Evolutionary conservation across 2,329 filamentous ascomycete genomes (phyloP).

Genomic region (Paraphaeosphaeria minitans): DNA sequence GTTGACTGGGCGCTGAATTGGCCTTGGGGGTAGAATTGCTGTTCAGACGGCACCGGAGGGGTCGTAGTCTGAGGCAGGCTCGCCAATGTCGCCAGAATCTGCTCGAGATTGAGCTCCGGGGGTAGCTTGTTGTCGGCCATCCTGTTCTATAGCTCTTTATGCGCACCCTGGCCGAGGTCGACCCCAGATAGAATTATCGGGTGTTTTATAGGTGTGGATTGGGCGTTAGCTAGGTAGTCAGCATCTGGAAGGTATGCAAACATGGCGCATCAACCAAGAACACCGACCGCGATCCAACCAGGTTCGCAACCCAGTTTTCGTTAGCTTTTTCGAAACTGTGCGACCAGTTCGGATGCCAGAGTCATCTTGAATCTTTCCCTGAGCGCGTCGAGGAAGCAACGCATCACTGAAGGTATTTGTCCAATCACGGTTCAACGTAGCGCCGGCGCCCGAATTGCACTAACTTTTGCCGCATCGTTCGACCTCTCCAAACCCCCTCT

Average conservation of each 20-base stretch:
- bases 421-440: conserved; percentile 13
- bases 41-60: conserved; percentile 13
- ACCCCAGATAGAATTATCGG: neutral
- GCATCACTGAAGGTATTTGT: neutral
- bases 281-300: neutral
- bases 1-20: conserved; percentile 15
- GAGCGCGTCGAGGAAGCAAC: too few species aligned
- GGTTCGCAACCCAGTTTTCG: too few species aligned
- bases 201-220: neutral
- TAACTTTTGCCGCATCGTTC: conserved; percentile 45
- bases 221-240: conserved; percentile 2
- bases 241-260: too few species aligned
- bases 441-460: conserved; percentile 25
- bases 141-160: neutral
- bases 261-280: neutral
- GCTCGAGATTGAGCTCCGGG: conserved; percentile 38
- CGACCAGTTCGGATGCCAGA: neutral
- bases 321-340: neutral
- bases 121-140: conserved; percentile 39
- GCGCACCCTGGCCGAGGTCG: neutral
- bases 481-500: conserved; percentile 27
- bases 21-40: conserved; percentile 17
- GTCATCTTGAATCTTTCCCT: neutral
- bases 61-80: conserved; percentile 29
- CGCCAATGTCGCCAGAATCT: conserved; percentile 44